Evolutionary conservation across 2,329 filamentous ascomycete genomes (phyloP), one percentile per base, ranked within the genome.

Genomic region (Diplodia seriata): DNA sequence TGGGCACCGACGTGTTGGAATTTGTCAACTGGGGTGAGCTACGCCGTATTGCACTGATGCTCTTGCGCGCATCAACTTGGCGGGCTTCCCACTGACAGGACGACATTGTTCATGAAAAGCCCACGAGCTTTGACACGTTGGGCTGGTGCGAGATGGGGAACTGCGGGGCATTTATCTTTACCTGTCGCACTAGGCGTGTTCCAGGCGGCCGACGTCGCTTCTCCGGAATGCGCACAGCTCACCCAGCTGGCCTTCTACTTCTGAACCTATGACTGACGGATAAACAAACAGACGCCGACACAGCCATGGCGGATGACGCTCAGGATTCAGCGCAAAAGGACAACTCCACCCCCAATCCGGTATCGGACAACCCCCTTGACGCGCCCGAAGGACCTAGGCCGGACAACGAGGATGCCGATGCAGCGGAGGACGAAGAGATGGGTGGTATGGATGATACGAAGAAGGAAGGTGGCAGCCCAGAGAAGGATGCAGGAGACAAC

Each of bases 351-450:
- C 84, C 87, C 69, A 83, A 83, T 70, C 82, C 75, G 56, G 76
- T 79, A 66, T 86, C 85, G 43, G 89, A 90, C 75, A 90, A 89
- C 75, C 86, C 88, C n/a, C 82, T 90, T 73, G 89, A 93, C 82
- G 88, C 89, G 68, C 88, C 89, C 50, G 84, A 87, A 69, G 89
- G 85, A 59, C 89, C 89, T 43, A 85, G 85, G 69, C 79, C 78
- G 7, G 79, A 80, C 59, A 83, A 85, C 61, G 87, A 91, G 73
- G 86, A 86, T 70, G 85, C 75, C 66, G 82, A 85, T 70, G 85
- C 81, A 70, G 79, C 86, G 69, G 90, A 91, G 72, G 92, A 95
- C 75, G 90, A 93, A 76, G 92, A 94, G 73, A 94, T 80, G 78
- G 77, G 76, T 62, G 78, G 77, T 20, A 72, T 75, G 29, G 77